Evolutionary conservation across 495 filamentous ascomycete genomes (phyloP).

Genomic region (Aspergillus indologenus): DNA sequence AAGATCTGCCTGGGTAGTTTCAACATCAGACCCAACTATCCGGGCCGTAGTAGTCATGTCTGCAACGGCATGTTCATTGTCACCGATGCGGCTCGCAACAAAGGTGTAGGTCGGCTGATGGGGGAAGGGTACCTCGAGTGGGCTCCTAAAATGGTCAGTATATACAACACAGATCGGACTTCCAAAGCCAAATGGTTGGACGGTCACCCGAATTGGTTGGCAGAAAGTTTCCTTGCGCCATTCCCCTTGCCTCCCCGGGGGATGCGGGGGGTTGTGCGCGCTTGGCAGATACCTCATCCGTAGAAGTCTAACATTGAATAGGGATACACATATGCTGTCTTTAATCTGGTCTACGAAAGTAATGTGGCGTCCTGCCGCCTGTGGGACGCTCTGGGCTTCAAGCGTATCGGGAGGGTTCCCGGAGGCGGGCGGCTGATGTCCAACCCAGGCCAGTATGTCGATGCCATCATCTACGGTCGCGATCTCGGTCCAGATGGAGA

Average conservation of each 20-base stretch:
- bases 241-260: background rate
- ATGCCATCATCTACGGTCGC: constrained; percentile 95
- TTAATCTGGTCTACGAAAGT: constrained; percentile 97
- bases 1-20: constrained; percentile 88
- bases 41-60: constrained; percentile 90
- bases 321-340: constrained; percentile 94
- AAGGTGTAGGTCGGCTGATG: constrained; percentile 88
- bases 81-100: constrained; percentile 83
- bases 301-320: constrained; percentile 25
- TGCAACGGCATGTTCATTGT: constrained; percentile 96
- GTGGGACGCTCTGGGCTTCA: constrained; percentile 98
- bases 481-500: constrained; percentile 76
- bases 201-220: background rate
- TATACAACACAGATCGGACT: background rate
- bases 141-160: constrained; percentile 77
- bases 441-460: constrained; percentile 74
- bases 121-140: constrained; percentile 93
- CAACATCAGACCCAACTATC: constrained; percentile 97
- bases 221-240: background rate
- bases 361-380: constrained; percentile 93
- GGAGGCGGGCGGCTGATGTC: constrained; percentile 82
- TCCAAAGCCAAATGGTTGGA: background rate
- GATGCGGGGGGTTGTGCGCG: background rate
- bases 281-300: background rate
- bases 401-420: constrained; percentile 89